These are phyloP conservation scores for Macrolepiota albuminosa DNA, from an alignment of 768 basidiomycete species.

Conservation along the genomic window DNA sequence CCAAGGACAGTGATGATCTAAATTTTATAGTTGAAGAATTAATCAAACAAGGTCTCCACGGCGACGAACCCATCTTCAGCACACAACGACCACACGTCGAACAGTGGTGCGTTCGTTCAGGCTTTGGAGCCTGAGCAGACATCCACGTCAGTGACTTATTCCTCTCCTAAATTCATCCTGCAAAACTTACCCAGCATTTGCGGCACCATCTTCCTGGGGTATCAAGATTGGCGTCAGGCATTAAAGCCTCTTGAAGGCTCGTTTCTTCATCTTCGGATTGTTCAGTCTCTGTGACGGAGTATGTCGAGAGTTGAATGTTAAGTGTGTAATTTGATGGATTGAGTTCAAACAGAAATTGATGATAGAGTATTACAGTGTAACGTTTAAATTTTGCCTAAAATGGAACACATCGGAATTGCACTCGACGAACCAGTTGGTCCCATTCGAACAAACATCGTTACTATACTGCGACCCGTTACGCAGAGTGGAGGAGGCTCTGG, in stretches of 20 bases:
- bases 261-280: conserved; percentile 34
- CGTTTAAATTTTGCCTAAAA: too few species aligned
- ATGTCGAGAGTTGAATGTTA: neutral
- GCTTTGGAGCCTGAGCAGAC: conserved; percentile 52
- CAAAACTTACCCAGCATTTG: conserved; percentile 57
- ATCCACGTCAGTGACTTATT: neutral
- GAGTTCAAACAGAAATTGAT: neutral
- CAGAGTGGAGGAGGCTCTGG: too few species aligned
- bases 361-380: too few species aligned
- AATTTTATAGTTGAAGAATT: neutral
- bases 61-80: conserved; percentile 74
- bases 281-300: conserved; percentile 28
- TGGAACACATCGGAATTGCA: too few species aligned
- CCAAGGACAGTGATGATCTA: conserved; percentile 90
- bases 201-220: conserved; percentile 68
- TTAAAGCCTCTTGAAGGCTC: conserved; percentile 57
- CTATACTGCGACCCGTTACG: too few species aligned
- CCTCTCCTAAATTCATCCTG: neutral
- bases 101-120: conserved; percentile 80
- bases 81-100: conserved; percentile 71
- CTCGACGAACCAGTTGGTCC: too few species aligned
- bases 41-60: neutral
- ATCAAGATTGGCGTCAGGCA: conserved; percentile 46
- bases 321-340: too few species aligned
- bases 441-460: too few species aligned